Evolutionary conservation across 1,139 yeast genomes (phyloP).

Genomic region (Geotrichum restrictum): DNA sequence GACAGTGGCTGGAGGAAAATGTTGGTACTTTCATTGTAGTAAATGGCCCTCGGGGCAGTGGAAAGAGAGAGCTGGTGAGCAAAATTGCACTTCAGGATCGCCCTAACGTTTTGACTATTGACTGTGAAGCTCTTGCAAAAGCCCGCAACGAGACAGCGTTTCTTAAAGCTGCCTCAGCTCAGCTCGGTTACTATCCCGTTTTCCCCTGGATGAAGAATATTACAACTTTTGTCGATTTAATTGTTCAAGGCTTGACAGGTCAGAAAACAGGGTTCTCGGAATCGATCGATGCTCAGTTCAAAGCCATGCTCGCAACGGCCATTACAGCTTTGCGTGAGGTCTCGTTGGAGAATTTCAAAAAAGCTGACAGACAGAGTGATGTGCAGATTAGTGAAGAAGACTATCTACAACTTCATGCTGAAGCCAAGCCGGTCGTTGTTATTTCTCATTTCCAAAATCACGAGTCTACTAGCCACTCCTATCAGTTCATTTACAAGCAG

Average conservation of each 20-base stretch:
- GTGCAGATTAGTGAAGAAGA: slow-evolving; percentile 62
- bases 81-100: slow-evolving; percentile 60
- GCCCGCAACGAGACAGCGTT: slow-evolving; percentile 70
- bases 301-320: slow-evolving; percentile 73
- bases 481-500: slow-evolving; percentile 63
- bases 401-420: slow-evolving; percentile 81
- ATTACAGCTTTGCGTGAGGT: slow-evolving; percentile 68
- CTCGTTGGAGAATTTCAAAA: slow-evolving; percentile 47
- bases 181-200: slow-evolving; percentile 86
- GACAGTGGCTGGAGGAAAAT: slow-evolving; percentile 73
- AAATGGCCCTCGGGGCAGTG: slow-evolving; percentile 92
- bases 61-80: slow-evolving; percentile 76
- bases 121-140: slow-evolving; percentile 72
- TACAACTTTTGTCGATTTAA: slow-evolving; percentile 76
- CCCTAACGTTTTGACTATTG: slow-evolving; percentile 60
- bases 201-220: slow-evolving; percentile 88
- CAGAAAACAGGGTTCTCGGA: slow-evolving; percentile 91
- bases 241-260: slow-evolving; percentile 86
- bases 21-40: slow-evolving; percentile 82
- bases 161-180: slow-evolving; percentile 63
- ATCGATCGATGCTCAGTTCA: slow-evolving; percentile 74
- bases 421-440: slow-evolving; percentile 79
- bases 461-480: slow-evolving; percentile 49
- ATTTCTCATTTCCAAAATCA: slow-evolving; percentile 65
- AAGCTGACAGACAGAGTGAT: slow-evolving; percentile 28